phyloP scores from a whole-genome alignment of 2,329 filamentous ascomycete genomes.

The Calonectria montana region DNA sequence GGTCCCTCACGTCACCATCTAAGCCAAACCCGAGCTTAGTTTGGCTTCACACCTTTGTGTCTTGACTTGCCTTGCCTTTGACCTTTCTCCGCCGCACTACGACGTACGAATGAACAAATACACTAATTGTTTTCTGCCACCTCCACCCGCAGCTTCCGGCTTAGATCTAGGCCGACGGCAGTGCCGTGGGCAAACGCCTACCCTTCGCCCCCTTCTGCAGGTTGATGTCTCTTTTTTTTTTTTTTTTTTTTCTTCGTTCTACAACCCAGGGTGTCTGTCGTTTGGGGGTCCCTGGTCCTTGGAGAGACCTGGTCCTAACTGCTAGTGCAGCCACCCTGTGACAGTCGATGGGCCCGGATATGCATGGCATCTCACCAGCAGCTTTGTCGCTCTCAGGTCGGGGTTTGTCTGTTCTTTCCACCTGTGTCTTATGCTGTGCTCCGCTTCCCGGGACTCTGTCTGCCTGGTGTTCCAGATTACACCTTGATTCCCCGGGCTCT shows the following conservation, averaged over 20 bases:
- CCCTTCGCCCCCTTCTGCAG: constrained; percentile 34
- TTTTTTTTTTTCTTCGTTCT: constrained; percentile 1
- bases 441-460: constrained; percentile 15
- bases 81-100: constrained; percentile 22
- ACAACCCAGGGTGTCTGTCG: constrained; percentile 15
- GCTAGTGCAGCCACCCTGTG: constrained; percentile 47
- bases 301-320: constrained; percentile 36
- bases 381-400: constrained; percentile 27
- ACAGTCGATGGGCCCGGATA: constrained; percentile 43
- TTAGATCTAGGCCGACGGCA: constrained; percentile 7
- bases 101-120: constrained; percentile 23
- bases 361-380: constrained; percentile 46
- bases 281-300: constrained; percentile 33
- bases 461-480: constrained; percentile 29
- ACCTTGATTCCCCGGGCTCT: constrained; percentile 27
- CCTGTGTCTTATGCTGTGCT: constrained; percentile 22
- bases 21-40: constrained; percentile 29
- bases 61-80: constrained; percentile 10
- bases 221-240: constrained; percentile 30
- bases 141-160: constrained; percentile 25
- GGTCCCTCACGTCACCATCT: constrained; percentile 42
- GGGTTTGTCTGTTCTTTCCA: constrained; percentile 28
- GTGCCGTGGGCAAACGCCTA: constrained; percentile 26
- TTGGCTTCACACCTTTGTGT: constrained; percentile 23
- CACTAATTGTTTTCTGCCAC: constrained; percentile 9